Conservation (phyloP, 306 rosid genomes). For the Ceratonia siliqua region DNA sequence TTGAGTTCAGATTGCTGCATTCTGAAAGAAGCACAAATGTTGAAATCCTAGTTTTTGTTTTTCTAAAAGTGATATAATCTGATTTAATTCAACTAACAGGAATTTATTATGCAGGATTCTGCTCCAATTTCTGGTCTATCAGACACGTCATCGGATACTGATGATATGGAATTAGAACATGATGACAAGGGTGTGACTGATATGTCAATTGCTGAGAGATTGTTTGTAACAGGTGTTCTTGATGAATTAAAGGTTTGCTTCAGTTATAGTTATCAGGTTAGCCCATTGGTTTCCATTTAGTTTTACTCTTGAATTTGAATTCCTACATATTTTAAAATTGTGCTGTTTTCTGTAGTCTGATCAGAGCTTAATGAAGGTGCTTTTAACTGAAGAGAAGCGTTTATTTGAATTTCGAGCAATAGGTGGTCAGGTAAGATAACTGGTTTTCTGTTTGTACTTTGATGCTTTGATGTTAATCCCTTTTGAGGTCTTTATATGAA, state of each 20-base stretch:
- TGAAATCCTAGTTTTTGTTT: not conserved
- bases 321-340: conserved; percentile 29
- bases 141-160: conserved; percentile 80
- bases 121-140: conserved; percentile 81
- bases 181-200: conserved; percentile 44
- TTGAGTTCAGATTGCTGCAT: not conserved
- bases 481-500: conserved; percentile 35
- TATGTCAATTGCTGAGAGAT: conserved; percentile 53
- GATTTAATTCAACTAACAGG: not conserved
- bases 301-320: conserved; percentile 30
- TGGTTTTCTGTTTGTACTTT: conserved; percentile 2
- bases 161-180: conserved; percentile 60
- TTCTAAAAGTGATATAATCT: not conserved
- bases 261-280: conserved; percentile 80
- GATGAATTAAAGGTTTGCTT: conserved; percentile 90
- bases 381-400: conserved; percentile 68
- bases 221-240: conserved; percentile 87
- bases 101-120: conserved; percentile 63
- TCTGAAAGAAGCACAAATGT: not conserved
- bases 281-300: conserved; percentile 20
- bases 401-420: conserved; percentile 94
- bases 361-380: conserved; percentile 73
- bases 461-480: conserved; percentile 25
- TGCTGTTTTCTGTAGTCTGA: conserved; percentile 56
- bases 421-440: conserved; percentile 84